Evolutionary conservation across 371 early-diverging fungal genomes (phyloP).

Genomic region (Mortierella sp.): DNA sequence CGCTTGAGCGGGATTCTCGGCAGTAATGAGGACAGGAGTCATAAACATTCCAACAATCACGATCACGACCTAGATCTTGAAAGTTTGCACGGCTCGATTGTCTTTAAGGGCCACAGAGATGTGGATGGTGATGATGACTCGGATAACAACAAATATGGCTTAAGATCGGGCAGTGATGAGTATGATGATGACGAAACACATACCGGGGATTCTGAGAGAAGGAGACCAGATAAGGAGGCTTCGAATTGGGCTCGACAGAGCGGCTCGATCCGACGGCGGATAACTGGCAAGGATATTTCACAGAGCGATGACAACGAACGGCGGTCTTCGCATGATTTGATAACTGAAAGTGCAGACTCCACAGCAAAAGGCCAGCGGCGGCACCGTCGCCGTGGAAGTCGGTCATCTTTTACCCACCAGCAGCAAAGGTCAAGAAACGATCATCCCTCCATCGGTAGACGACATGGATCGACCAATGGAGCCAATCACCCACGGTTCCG

Average conservation of each 20-base stretch:
- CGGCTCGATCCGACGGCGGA: constrained; percentile 24
- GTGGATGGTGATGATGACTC: background rate
- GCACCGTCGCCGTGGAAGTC: constrained; percentile 21
- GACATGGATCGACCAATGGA: constrained; percentile 43
- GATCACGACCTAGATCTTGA: constrained; percentile 53
- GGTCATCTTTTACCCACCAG: constrained; percentile 14
- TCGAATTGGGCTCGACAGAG: constrained; percentile 16
- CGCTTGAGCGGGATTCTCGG: constrained; percentile 21
- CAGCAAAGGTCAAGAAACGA: constrained; percentile 6
- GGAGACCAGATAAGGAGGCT: background rate
- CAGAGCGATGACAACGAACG: background rate
- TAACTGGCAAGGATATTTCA: constrained; percentile 1
- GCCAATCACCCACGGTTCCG: constrained; percentile 53
- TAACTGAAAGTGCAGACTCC: background rate
- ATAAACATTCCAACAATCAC: background rate
- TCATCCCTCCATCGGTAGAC: background rate
- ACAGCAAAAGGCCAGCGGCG: background rate
- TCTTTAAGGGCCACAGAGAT: constrained; percentile 26
- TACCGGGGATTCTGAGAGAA: background rate
- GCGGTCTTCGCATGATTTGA: constrained; percentile 4
- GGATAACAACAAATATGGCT: background rate
- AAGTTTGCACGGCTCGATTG: constrained; percentile 52
- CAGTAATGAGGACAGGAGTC: background rate
- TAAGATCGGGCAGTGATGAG: background rate
- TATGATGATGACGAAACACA: background rate